phyloP scores from a whole-genome alignment of 2,329 filamentous ascomycete species.

The Pyrenochaeta sp. region DNA sequence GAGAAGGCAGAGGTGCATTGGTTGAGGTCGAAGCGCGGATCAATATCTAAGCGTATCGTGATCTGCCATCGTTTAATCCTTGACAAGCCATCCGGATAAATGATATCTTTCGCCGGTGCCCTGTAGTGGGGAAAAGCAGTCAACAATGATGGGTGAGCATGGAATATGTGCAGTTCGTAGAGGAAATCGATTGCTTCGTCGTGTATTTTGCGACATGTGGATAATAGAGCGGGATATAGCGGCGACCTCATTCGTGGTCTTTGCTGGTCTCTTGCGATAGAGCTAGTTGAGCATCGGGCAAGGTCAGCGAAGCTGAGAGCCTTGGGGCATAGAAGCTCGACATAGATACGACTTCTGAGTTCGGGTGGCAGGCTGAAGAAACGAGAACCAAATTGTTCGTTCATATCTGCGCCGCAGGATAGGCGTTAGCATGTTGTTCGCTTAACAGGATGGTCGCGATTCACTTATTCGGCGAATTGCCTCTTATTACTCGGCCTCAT shows the following conservation, averaged over 20 bases:
- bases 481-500: background rate
- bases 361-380: slow-evolving; percentile 63
- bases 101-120: slow-evolving; percentile 44
- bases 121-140: slow-evolving; percentile 52
- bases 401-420: background rate
- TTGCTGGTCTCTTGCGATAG: slow-evolving; percentile 4
- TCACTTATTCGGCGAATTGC: background rate
- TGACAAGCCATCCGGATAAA: slow-evolving; percentile 30
- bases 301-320: slow-evolving; percentile 1
- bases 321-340: slow-evolving; percentile 38
- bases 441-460: background rate
- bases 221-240: slow-evolving; percentile 50
- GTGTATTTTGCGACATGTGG: slow-evolving; percentile 49
- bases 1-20: background rate
- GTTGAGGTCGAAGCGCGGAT: slow-evolving; percentile 50
- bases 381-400: slow-evolving; percentile 1
- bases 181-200: slow-evolving; percentile 53
- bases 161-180: slow-evolving; percentile 57
- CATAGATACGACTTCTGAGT: slow-evolving; percentile 65
- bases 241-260: slow-evolving; percentile 5
- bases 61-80: slow-evolving; percentile 54
- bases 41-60: slow-evolving; percentile 57
- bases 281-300: background rate
- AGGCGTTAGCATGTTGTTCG: background rate
- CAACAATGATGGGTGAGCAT: slow-evolving; percentile 57